These are phyloP conservation scores for Malassezia obtusa DNA, from an alignment of 1,284 basidiomycete genomes.

Conservation along the genomic window DNA sequence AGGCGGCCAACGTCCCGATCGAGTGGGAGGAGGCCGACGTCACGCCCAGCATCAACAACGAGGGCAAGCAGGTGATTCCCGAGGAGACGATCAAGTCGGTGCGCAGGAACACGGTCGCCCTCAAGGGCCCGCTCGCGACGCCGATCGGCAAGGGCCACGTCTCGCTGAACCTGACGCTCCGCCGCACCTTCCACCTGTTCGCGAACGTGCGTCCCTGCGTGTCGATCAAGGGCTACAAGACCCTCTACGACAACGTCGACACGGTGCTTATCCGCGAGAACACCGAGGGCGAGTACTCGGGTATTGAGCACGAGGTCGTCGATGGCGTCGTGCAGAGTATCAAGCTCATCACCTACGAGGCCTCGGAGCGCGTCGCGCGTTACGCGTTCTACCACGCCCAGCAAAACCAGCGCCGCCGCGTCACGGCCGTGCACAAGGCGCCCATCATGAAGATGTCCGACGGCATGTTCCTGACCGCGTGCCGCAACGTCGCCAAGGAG, in stretches of 20 bases:
- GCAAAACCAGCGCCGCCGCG: conserved; percentile 73
- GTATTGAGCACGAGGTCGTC: conserved; percentile 94
- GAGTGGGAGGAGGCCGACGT: conserved; percentile 97
- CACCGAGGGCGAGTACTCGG: conserved; percentile 99
- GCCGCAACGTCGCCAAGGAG: conserved; percentile 89
- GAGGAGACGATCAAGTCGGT: conserved; percentile 81
- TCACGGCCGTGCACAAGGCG: conserved; percentile 98
- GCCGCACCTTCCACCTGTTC: conserved; percentile 94
- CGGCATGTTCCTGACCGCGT: conserved; percentile 98
- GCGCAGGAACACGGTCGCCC: conserved; percentile 91
- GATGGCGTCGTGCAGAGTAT: conserved; percentile 99
- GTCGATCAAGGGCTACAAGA: conserved; percentile 94
- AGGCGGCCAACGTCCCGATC: conserved; percentile 57
- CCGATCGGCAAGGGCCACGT: conserved; percentile 97
- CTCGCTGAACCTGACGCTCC: conserved; percentile 90
- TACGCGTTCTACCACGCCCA: conserved; percentile 98
- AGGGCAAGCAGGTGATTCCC: conserved; percentile 91
- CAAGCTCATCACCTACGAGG: conserved; percentile 98
- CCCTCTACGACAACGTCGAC: conserved; percentile 95
- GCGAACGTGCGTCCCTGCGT: conserved; percentile 96
- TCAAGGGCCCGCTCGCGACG: conserved; percentile 65
- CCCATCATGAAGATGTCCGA: conserved; percentile 99
- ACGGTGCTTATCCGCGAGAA: conserved; percentile 98
- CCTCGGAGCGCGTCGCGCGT: conserved; percentile 92
- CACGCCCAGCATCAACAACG: conserved; percentile 67